A percentile compares a stretch with the other conserved stretches of the same genome.
Evolutionary conservation across 2,329 filamentous ascomycete genomes (phyloP).

Genomic region (Tolypocladium amazonense): DNA sequence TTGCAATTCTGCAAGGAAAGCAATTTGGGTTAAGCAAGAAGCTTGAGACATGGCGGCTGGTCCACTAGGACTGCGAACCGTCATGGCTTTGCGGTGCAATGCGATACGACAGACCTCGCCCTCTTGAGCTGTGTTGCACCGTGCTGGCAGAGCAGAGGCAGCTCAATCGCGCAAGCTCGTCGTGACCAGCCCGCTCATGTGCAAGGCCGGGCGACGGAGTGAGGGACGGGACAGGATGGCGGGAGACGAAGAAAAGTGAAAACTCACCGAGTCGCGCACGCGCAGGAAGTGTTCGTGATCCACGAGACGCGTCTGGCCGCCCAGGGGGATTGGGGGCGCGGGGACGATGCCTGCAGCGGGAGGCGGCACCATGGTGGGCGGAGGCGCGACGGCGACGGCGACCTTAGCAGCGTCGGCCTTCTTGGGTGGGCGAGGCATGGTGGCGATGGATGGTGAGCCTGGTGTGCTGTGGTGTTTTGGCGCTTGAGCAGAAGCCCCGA

Average conservation of each 20-base stretch:
- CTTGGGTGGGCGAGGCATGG: conserved; percentile 37
- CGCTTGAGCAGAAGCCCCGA: background rate
- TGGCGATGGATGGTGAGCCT: conserved; percentile 3
- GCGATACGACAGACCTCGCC: background rate
- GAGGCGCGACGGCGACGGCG: conserved; percentile 20
- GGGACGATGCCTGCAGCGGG: conserved; percentile 9
- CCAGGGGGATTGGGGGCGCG: conserved; percentile 5
- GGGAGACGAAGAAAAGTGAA: background rate
- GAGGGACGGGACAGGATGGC: conserved; percentile 3
- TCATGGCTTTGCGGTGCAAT: background rate
- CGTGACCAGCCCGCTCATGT: background rate
- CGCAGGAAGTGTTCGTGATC: conserved; percentile 68
- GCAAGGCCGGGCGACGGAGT: background rate
- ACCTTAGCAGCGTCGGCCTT: conserved; percentile 27
- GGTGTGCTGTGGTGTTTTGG: background rate
- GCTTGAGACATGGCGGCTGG: background rate
- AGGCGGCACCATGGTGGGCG: conserved; percentile 29
- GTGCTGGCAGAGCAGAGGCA: background rate
- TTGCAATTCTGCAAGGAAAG: background rate
- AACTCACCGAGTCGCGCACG: conserved; percentile 72
- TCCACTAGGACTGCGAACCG: background rate
- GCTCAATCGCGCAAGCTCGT: background rate
- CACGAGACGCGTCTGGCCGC: conserved; percentile 29
- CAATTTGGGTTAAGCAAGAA: background rate
- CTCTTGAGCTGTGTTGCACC: background rate